These are phyloP conservation scores for Diaporthe helianthi DNA, from an alignment of 2,329 filamentous ascomycete genomes.

Conservation along the genomic window DNA sequence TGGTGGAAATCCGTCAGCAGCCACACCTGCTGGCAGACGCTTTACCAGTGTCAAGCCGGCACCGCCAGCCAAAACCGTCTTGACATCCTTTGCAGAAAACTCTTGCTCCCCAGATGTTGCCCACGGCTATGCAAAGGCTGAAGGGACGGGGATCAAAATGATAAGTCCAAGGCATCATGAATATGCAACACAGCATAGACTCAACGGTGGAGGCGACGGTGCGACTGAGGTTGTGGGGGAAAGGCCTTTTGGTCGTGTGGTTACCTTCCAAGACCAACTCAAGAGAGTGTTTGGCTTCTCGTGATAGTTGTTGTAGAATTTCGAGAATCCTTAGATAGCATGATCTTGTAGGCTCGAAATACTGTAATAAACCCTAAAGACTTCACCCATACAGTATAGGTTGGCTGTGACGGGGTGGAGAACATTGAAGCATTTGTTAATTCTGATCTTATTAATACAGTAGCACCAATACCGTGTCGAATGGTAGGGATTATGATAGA, in stretches of 20 bases:
- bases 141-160: neutral
- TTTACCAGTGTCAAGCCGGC: neutral
- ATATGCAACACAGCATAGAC: neutral
- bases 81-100: neutral
- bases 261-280: slow-evolving; percentile 30
- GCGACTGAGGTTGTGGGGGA: neutral
- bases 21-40: neutral
- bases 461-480: neutral
- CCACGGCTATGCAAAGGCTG: neutral
- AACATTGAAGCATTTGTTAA: no score
- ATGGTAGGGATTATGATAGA: no score
- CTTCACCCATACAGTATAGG: neutral
- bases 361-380: neutral
- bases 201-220: slow-evolving; percentile 3
- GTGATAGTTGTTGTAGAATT: neutral
- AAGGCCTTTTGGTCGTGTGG: neutral
- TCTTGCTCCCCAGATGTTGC: neutral
- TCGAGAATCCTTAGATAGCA: neutral
- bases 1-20: neutral
- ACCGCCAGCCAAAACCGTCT: neutral
- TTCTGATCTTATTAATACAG: neutral
- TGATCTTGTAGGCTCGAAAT: neutral
- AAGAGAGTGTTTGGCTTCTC: slow-evolving; percentile 33
- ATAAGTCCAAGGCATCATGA: neutral
- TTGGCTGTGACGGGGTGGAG: no score